These are phyloP conservation scores for Trapa incisa DNA, from an alignment of 345 rosid genomes.

Conservation along the genomic window DNA sequence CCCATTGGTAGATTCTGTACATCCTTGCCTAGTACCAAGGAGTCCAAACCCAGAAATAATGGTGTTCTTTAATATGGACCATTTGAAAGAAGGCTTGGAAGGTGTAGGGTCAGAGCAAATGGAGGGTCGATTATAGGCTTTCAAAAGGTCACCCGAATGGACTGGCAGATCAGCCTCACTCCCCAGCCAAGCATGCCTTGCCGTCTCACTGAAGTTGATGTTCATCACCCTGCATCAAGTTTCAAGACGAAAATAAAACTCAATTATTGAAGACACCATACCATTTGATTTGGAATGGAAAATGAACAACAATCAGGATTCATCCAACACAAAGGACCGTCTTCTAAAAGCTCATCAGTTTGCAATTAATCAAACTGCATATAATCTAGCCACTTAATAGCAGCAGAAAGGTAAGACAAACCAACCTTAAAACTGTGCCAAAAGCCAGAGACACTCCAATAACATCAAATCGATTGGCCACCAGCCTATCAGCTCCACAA, in stretches of 20 bases:
- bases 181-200: constrained; percentile 81
- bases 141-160: constrained; percentile 55
- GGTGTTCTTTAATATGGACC: constrained; percentile 14
- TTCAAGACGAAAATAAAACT: neutral
- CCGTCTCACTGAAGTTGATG: constrained; percentile 51
- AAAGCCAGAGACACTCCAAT: constrained; percentile 84
- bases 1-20: too few relatives aligned
- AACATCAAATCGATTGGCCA: constrained; percentile 77
- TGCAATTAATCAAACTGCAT: neutral
- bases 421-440: constrained; percentile 66
- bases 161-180: constrained; percentile 36
- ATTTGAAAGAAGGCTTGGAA: constrained; percentile 37
- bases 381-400: too few relatives aligned
- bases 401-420: constrained; percentile 5
- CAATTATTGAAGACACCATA: neutral
- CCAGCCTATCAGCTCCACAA: constrained; percentile 64
- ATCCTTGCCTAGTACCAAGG: too few relatives aligned
- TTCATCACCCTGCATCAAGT: constrained; percentile 52
- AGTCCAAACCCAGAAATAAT: too few relatives aligned
- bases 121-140: constrained; percentile 46
- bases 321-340: neutral
- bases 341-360: neutral
- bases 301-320: neutral
- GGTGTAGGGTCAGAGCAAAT: constrained; percentile 23
- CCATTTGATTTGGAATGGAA: neutral